phyloP scores from a whole-genome alignment of 495 filamentous ascomycete genomes.

The Lasiosphaeria miniovina region DNA sequence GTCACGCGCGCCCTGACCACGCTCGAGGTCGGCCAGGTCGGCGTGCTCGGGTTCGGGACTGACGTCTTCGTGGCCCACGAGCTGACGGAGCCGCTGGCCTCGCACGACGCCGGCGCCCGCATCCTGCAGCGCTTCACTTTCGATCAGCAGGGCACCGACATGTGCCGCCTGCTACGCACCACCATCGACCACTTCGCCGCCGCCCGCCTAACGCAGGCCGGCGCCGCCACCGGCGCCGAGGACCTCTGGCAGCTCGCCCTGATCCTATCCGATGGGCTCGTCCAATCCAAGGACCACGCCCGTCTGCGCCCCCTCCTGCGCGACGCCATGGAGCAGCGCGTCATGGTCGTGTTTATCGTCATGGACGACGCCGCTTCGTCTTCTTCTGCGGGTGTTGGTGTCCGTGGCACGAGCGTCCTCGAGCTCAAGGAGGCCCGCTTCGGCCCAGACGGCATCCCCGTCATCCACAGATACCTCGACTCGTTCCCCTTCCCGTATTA shows the following conservation, averaged over 20 bases:
- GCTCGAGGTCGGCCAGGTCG: conserved; percentile 89
- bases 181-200: conserved; percentile 79
- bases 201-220: conserved; percentile 57
- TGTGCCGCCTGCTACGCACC: conserved; percentile 68
- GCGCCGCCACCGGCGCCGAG: conserved; percentile 54
- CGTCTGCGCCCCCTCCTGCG: conserved; percentile 74
- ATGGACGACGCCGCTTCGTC: conserved; percentile 73
- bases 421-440: conserved; percentile 81
- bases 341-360: conserved; percentile 98
- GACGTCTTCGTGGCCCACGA: conserved; percentile 84
- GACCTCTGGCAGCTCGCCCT: conserved; percentile 97
- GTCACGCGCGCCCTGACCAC: conserved; percentile 79
- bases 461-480: conserved; percentile 86
- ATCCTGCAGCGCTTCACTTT: conserved; percentile 86
- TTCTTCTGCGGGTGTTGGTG: no score
- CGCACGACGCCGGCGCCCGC: conserved; percentile 73
- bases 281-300: conserved; percentile 74
- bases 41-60: conserved; percentile 85
- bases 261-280: conserved; percentile 90
- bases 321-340: conserved; percentile 83
- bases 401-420: conserved; percentile 54
- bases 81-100: conserved; percentile 75
- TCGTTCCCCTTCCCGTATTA: conserved; percentile 96
- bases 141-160: conserved; percentile 77
- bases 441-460: conserved; percentile 58